Evolutionary conservation across 2,329 filamentous ascomycete species (phyloP).

Genomic region (Colletotrichum navitas): DNA sequence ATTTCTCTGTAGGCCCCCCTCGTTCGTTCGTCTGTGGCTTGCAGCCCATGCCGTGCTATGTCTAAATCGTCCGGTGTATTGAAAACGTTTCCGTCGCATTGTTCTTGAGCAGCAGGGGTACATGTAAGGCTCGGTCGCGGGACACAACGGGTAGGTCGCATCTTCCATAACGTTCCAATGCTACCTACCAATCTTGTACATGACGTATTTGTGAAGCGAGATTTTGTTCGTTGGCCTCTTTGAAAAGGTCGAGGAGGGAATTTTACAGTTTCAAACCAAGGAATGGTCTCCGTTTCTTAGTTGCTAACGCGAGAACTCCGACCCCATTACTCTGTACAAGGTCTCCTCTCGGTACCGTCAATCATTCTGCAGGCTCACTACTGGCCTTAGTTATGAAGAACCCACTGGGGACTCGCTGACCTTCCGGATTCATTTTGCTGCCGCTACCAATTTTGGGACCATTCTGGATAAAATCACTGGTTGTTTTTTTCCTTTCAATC

Average conservation of each 20-base stretch:
- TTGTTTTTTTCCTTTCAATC: background rate
- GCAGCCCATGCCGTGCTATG: constrained; percentile 17
- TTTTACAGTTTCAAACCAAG: background rate
- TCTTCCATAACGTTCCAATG: constrained; percentile 16
- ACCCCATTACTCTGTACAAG: constrained; percentile 2
- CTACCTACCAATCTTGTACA: constrained; percentile 27
- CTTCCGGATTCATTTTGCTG: constrained; percentile 25
- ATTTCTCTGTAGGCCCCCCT: background rate
- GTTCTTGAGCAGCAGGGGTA: constrained; percentile 22
- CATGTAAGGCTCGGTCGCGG: background rate
- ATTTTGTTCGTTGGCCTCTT: constrained; percentile 1
- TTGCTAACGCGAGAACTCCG: constrained; percentile 32
- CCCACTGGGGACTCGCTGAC: background rate
- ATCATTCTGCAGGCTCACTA: background rate
- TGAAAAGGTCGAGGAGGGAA: background rate
- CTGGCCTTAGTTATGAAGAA: background rate
- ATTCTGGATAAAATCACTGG: background rate
- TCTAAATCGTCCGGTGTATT: constrained; percentile 40
- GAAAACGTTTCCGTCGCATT: constrained; percentile 16
- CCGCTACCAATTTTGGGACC: constrained; percentile 11
- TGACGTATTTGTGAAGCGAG: constrained; percentile 27
- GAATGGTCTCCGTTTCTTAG: background rate
- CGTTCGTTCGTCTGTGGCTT: constrained; percentile 26
- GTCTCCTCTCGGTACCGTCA: background rate
- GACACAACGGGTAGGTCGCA: constrained; percentile 30